These are phyloP conservation scores for Orychophragmus violaceus DNA, from an alignment of 345 rosid genomes.

Conservation along the genomic window DNA sequence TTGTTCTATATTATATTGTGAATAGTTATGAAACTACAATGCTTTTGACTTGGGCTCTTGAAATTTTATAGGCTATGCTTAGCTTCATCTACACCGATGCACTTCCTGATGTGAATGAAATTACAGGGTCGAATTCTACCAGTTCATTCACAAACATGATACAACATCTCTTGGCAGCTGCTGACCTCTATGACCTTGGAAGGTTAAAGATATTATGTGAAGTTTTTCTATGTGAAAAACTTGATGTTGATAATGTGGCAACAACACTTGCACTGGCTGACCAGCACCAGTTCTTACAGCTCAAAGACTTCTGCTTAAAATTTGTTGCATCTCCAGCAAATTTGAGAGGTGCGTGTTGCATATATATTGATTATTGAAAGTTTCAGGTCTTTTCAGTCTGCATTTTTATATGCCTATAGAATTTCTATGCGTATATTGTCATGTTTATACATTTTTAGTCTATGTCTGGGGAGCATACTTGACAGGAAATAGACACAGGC, in stretches of 20 bases:
- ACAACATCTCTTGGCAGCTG: conserved; percentile 86
- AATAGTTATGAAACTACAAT: background rate
- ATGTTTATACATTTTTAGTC: background rate
- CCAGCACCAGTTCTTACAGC: conserved; percentile 76
- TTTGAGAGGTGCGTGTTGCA: conserved; percentile 69
- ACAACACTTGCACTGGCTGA: conserved; percentile 92
- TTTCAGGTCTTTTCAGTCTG: conserved; percentile 27
- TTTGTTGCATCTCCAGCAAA: conserved; percentile 74
- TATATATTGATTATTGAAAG: conserved; percentile 22
- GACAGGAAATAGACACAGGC: too few relatives aligned
- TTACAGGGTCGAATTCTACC: conserved; percentile 55
- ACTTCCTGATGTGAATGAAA: conserved; percentile 69
- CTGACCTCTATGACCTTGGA: conserved; percentile 83
- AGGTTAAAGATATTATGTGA: conserved; percentile 74
- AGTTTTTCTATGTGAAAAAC: conserved; percentile 71
- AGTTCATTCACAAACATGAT: conserved; percentile 65
- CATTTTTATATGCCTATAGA: background rate
- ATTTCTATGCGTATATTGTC: background rate
- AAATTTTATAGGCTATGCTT: conserved; percentile 71
- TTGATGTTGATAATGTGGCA: conserved; percentile 72
- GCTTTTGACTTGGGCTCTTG: conserved; percentile 10
- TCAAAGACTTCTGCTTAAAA: conserved; percentile 75
- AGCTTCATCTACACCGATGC: conserved; percentile 72
- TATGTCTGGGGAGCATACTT: too few relatives aligned
- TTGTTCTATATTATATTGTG: background rate